Percentiles rank a stretch among this genome's conserved stretches.
phyloP scores from a whole-genome alignment of 169 alveolate genomes.

The Cryptosporidium sp. region DNA sequence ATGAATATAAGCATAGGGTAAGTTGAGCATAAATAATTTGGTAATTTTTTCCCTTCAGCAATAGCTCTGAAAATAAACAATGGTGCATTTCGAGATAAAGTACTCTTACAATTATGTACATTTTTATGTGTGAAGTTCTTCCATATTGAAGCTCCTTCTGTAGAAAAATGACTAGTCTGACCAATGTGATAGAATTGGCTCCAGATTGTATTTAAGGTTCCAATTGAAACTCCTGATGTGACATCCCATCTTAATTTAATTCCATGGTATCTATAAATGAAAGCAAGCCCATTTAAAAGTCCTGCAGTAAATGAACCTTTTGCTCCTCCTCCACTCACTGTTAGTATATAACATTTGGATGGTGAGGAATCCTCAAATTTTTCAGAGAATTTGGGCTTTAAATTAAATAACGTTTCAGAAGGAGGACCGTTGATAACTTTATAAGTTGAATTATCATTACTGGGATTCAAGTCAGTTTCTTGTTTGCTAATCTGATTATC shows the following conservation, averaged over 20 bases:
- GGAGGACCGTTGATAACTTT: neutral
- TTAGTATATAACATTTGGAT: slow-evolving; percentile 40
- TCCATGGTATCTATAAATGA: slow-evolving; percentile 43
- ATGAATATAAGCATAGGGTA: slow-evolving; percentile 44
- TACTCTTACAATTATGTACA: slow-evolving; percentile 48
- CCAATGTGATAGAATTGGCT: slow-evolving; percentile 45
- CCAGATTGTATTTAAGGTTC: slow-evolving; percentile 47
- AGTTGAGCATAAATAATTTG: slow-evolving; percentile 45
- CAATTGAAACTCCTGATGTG: slow-evolving; percentile 55
- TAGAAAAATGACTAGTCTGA: slow-evolving; percentile 34
- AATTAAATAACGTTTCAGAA: slow-evolving; percentile 28
- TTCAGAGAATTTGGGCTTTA: slow-evolving; percentile 21
- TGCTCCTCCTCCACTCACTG: slow-evolving; percentile 72
- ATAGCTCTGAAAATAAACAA: neutral
- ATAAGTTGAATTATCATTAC: neutral
- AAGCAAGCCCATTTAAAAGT: slow-evolving; percentile 20
- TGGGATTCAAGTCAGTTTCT: neutral
- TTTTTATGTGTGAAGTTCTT: slow-evolving; percentile 28
- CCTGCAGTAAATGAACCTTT: slow-evolving; percentile 67
- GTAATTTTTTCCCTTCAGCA: neutral
- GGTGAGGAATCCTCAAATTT: slow-evolving; percentile 54
- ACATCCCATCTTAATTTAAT: slow-evolving; percentile 73
- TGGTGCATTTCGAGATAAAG: slow-evolving; percentile 4
- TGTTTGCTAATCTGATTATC: neutral
- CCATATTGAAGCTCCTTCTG: slow-evolving; percentile 60